Percentiles rank a stretch among this genome's conserved stretches.
phyloP scores from a whole-genome alignment of 768 basidiomycete genomes.

The Ramaria sp. region DNA sequence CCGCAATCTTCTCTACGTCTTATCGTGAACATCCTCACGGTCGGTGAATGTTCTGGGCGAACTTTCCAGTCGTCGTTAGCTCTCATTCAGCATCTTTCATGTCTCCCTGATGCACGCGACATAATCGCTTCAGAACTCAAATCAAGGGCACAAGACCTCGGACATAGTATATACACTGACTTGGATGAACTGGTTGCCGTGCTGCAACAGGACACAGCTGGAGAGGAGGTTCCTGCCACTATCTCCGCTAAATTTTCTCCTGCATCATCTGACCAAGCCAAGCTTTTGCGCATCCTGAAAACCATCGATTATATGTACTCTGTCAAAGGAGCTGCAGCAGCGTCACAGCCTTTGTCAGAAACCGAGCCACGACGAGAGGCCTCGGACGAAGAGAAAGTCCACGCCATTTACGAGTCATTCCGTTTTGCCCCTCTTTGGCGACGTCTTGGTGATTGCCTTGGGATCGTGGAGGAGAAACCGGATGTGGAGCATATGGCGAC shows the following conservation, averaged over 20 bases:
- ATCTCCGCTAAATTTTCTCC: constrained; percentile 87
- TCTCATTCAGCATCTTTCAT: constrained; percentile 86
- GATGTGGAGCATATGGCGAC: constrained; percentile 84
- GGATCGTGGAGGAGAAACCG: constrained; percentile 66
- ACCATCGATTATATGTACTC: constrained; percentile 97
- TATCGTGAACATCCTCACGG: constrained; percentile 94
- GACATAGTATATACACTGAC: constrained; percentile 60
- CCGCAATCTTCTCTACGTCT: constrained; percentile 77
- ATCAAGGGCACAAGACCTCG: constrained; percentile 79
- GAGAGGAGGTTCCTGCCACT: constrained; percentile 48
- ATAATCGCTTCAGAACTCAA: constrained; percentile 84
- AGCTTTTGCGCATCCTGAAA: constrained; percentile 88
- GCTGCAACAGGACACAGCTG: constrained; percentile 39
- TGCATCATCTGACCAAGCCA: constrained; percentile 92
- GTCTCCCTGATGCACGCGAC: constrained; percentile 80
- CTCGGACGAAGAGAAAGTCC: constrained; percentile 56
- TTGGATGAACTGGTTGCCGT: constrained; percentile 64
- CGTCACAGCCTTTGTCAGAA: constrained; percentile 24
- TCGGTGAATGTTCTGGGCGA: constrained; percentile 89
- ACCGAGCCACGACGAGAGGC: constrained; percentile 34
- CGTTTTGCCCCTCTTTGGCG: constrained; percentile 83
- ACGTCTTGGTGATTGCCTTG: constrained; percentile 80
- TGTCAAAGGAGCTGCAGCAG: constrained; percentile 31
- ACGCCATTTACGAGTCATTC: constrained; percentile 86
- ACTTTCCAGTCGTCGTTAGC: constrained; percentile 93